Percentiles rank a stretch among this genome's conserved stretches.
Conservation (phyloP, 306 rosid genomes). For the Quercus glauca region DNA sequence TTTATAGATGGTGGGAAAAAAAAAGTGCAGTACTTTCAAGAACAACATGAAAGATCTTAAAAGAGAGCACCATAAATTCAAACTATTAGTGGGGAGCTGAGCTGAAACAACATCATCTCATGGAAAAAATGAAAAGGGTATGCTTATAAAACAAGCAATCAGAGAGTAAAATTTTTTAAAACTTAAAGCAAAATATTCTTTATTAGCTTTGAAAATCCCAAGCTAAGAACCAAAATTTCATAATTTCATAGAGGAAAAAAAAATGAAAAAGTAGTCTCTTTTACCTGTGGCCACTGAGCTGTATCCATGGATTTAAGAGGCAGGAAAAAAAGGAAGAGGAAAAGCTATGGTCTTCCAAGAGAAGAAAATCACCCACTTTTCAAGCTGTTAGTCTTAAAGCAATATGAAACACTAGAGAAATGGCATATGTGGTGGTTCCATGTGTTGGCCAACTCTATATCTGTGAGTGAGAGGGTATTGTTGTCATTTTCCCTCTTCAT, state of each 20-base stretch:
- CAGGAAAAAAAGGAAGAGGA: conserved; percentile 31
- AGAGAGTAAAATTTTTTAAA: conserved; percentile 28
- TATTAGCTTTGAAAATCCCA: conserved; percentile 36
- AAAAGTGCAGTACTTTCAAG: conserved; percentile 45
- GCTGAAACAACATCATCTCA: conserved; percentile 43
- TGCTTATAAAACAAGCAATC: conserved; percentile 30
- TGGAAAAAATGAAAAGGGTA: conserved; percentile 17
- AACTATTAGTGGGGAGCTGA: conserved; percentile 38
- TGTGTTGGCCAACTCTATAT: conserved; percentile 73
- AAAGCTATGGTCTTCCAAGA: conserved; percentile 56
- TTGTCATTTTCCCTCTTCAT: conserved; percentile 29
- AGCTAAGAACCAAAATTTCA: conserved; percentile 24
- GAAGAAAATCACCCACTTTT: conserved; percentile 48
- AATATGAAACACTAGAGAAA: conserved; percentile 39
- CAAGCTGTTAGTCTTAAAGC: conserved; percentile 57
- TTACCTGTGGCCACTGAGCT: conserved; percentile 99
- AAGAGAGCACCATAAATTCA: conserved; percentile 42
- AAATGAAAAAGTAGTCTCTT: conserved; percentile 27
- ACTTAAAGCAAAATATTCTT: conserved; percentile 18
- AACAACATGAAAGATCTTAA: conserved; percentile 38
- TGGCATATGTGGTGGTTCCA: conserved; percentile 59
- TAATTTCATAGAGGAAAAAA: conserved; percentile 51
- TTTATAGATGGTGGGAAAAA: conserved; percentile 40
- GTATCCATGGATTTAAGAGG: conserved; percentile 78
- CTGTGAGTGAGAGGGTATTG: conserved; percentile 40